Percentiles rank a stretch among this genome's conserved stretches.
These are phyloP conservation scores for Candida andamanensis DNA, from an alignment of 805 yeast species.

Conservation along the genomic window DNA sequence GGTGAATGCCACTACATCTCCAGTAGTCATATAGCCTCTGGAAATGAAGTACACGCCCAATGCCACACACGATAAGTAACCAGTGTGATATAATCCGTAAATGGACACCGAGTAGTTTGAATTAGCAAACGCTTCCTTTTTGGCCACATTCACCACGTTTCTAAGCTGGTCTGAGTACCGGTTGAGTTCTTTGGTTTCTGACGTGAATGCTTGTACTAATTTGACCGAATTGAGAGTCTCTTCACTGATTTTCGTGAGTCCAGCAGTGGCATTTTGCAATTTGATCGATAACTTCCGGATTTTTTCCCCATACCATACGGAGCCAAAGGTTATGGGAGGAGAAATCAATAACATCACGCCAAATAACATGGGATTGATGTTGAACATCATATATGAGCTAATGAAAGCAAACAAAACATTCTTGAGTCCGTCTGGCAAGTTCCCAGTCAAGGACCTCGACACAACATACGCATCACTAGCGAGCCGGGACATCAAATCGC, in stretches of 20 bases:
- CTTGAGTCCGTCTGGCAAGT: constrained; percentile 42
- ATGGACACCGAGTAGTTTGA: constrained; percentile 40
- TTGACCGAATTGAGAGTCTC: constrained; percentile 41
- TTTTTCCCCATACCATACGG: constrained; percentile 42
- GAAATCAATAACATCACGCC: constrained; percentile 41
- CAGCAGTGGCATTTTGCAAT: constrained; percentile 42
- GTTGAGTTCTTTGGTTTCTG: constrained; percentile 36
- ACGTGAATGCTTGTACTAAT: constrained; percentile 40
- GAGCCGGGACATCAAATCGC: constrained; percentile 40
- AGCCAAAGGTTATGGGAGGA: constrained; percentile 42
- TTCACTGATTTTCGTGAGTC: constrained; percentile 39
- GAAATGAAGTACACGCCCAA: constrained; percentile 39
- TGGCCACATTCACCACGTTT: constrained; percentile 38
- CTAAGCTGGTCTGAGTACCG: constrained; percentile 36
- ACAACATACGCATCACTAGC: constrained; percentile 45
- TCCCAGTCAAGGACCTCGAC: constrained; percentile 37
- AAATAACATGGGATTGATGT: constrained; percentile 37
- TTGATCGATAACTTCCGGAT: constrained; percentile 36
- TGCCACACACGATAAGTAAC: constrained; percentile 39
- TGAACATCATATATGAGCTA: constrained; percentile 41
- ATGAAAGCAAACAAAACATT: constrained; percentile 38
- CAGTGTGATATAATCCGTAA: constrained; percentile 38
- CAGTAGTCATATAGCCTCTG: constrained; percentile 42
- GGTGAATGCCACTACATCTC: constrained; percentile 43
- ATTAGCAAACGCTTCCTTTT: constrained; percentile 41